Base-by-base conservation (phyloP, 768 basidiomycete genomes). In the Auriscalpium vulgare region DNA sequence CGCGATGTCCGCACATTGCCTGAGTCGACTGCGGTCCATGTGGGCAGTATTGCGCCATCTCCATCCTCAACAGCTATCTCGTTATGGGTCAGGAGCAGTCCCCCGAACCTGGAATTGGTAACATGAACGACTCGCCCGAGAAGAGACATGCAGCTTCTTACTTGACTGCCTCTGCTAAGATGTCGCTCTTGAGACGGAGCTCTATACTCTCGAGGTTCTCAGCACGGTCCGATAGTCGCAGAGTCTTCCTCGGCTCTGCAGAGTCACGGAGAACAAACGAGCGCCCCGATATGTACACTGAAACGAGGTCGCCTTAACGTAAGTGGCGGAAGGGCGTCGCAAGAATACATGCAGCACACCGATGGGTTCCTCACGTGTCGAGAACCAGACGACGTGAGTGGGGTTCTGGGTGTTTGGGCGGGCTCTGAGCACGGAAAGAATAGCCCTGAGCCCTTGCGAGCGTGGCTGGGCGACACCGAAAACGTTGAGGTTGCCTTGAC, bases 381-480 rank as follows among this genome's bases (percentile, higher is more conserved):
- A 97, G 70, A 98, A 92, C 93, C 94, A 99, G 34, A 95, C 85
- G 3, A 91, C 90, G 63, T 84, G 87, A 2, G 86, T 82, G 10
- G 85, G 80, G 58, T 84, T 76, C 3, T 71, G 64, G 36, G 76
- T 78, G 53, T 78, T 81, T 9, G 89, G 89, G 34, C 86, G 74
- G 60, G 87, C 88, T 37, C 85, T 76, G 7, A 99, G 79, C 10
- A 93, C 78, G 19, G 91, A 91, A 4, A 99, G 73, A 50, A 98
- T 91, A 2, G 92, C 94, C 47, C 91, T 79, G 10, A 99, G 76
- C 3, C 95, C 97, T 61, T 92, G 88, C 1, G 90, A 84, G 2
- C 95, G 89, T 11, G 97, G 97, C 67, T 98, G 97, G 2, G 97
- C 95, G 6, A 87, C 91, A 13, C 95, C 97, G 66, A 88, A 98